Conservation (phyloP, 2,329 filamentous ascomycete species). For the Geosmithia morbida region DNA sequence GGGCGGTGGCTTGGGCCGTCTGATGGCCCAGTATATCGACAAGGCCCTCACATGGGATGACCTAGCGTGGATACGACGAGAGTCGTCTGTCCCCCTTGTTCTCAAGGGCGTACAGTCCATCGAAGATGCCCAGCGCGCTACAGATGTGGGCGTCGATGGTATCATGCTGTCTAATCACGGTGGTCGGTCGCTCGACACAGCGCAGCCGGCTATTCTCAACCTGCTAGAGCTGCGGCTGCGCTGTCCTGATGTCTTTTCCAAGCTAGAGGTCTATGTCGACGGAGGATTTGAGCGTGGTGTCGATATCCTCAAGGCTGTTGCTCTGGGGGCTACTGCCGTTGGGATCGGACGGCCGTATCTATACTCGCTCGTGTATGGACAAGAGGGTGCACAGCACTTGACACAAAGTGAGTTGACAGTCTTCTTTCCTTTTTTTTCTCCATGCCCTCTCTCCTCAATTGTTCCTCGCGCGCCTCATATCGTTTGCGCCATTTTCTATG, state of each 20-base stretch:
- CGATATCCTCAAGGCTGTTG: conserved; percentile 38
- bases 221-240: conserved; percentile 33
- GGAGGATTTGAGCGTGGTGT: conserved; percentile 37
- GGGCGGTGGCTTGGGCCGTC: conserved; percentile 33
- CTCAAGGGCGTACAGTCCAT: conserved; percentile 42
- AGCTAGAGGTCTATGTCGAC: conserved; percentile 37
- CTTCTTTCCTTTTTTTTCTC: background rate
- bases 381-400: conserved; percentile 37
- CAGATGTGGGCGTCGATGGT: conserved; percentile 33
- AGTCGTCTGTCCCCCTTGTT: conserved; percentile 32
- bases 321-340: conserved; percentile 36
- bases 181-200: conserved; percentile 37
- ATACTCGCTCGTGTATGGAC: conserved; percentile 37
- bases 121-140: conserved; percentile 35
- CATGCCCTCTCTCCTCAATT: background rate
- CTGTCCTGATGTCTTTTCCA: conserved; percentile 32
- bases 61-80: conserved; percentile 33
- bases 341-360: conserved; percentile 37
- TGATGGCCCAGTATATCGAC: conserved; percentile 38
- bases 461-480: no score
- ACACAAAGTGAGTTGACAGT: conserved; percentile 40
- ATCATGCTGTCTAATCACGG: conserved; percentile 45
- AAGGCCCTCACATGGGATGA: conserved; percentile 35
- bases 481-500: no score
- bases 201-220: conserved; percentile 31